Base-by-base conservation (phyloP, 2,329 filamentous ascomycete genomes). In the Byssothecium circinans region DNA sequence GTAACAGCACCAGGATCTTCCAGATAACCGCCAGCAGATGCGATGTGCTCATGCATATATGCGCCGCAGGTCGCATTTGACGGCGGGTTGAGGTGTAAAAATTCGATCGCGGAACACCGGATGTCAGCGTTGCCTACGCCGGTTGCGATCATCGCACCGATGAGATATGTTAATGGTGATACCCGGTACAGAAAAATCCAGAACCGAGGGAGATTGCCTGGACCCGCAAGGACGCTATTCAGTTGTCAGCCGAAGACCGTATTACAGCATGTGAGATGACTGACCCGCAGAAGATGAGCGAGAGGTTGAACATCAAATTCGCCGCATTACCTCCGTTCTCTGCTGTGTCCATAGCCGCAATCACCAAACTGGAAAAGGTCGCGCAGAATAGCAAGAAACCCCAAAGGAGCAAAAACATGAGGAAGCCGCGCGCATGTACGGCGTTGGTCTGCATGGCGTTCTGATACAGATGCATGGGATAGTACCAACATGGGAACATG, bases 131-230 rank as follows among this genome's bases (percentile, higher is more conserved):
- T 87, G 7, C 41, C 87, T 3, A 95, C 74, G 2, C 82, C 88
- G 0, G 81, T 81, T 0, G 85, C 80, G 0, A 92, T 70, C 74
- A 95, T 83, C 17, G 84, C 87, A 11, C 80, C 80, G 18, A 92
- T 82, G 11, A 94, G 75, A 66, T 95, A 96, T 0, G 87, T 91
- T 58, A 95, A 88, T 0, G 91, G 90, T 0, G 85, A 90, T 39
- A 90, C 74, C 37, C 87, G 82, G 71, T 92, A 92, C 85, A 91
- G 88, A 76, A 90, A 90, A 58, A 86, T 84, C 87, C 88, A 92
- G 78, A 91, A 91, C 5, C 81, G 74, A 0, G 88, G 87, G 22
- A 92, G 79, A 2, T 73, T 68, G 2, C 73, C 68, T 0, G 86
- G 85, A 6, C 75, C 74, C 22, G 84, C 84, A 50, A 95, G 79